Evolutionary conservation across 192 early-diverging fungal genomes (phyloP).

Genomic region (Coemansia sp.): DNA sequence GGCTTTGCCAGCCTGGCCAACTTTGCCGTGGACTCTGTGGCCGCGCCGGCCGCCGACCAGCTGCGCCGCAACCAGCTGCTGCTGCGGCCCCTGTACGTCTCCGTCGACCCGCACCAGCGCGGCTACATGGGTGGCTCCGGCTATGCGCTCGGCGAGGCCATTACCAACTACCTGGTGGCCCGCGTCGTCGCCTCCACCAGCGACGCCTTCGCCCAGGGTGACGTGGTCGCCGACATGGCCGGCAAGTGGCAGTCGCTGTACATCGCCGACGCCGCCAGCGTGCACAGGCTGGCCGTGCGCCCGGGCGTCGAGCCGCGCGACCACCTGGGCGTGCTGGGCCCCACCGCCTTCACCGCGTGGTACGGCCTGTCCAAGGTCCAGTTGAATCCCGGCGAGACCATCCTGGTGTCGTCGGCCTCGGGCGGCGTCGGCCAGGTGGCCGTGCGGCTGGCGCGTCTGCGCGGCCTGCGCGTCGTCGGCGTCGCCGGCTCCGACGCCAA

Average conservation of each 20-base stretch:
- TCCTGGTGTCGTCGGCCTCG: conserved; percentile 75
- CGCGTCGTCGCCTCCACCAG: conserved; percentile 64
- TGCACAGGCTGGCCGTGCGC: conserved; percentile 4
- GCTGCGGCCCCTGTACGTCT: conserved; percentile 64
- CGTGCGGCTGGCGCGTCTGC: conserved; percentile 71
- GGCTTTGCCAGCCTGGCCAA: conserved; percentile 18
- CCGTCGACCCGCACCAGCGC: conserved; percentile 74
- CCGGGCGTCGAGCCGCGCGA: conserved; percentile 5
- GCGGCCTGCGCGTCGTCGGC: conserved; percentile 77
- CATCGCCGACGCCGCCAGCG: conserved; percentile 24
- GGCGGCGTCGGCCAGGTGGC: conserved; percentile 74
- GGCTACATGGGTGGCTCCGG: conserved; percentile 40
- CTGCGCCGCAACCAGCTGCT: conserved; percentile 31
- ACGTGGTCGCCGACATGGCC: conserved; percentile 56
- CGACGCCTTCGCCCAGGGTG: conserved; percentile 54
- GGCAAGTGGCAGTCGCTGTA: conserved; percentile 60
- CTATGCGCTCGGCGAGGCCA: conserved; percentile 51
- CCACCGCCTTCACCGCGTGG: conserved; percentile 79
- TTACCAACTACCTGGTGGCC: conserved; percentile 38
- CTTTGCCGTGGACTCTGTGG: conserved; percentile 13
- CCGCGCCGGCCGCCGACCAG: conserved; percentile 15
- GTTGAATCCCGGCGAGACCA: conserved; percentile 75
- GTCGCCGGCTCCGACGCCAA: conserved; percentile 82
- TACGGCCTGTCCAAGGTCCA: conserved; percentile 53
- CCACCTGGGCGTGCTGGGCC: conserved; percentile 59